Evolutionary conservation across 352 stramenopile genomes (phyloP).

Genomic region (Pythium sukuiense): DNA sequence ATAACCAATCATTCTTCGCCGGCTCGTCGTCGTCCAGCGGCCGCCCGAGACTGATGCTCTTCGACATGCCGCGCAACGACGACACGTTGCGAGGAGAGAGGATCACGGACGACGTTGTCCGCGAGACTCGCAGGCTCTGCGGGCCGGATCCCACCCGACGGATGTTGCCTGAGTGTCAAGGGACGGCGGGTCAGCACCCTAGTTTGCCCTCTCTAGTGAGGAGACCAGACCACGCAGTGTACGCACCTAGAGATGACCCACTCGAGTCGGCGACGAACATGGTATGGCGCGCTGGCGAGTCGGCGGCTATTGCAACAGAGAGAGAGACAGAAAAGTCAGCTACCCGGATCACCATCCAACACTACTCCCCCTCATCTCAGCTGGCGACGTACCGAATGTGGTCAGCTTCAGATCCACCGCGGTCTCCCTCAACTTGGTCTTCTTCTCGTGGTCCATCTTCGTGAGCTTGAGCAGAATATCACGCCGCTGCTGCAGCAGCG

Average conservation of each 20-base stretch:
- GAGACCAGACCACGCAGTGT: not conserved
- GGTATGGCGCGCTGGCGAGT: conserved; percentile 40
- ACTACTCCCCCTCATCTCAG: not conserved
- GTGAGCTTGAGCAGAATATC: conserved; percentile 76
- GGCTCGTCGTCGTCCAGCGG: conserved; percentile 65
- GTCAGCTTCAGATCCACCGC: conserved; percentile 37
- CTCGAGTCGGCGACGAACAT: conserved; percentile 45
- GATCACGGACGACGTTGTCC: conserved; percentile 44
- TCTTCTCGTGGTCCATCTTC: conserved; percentile 60
- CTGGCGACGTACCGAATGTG: conserved; percentile 42
- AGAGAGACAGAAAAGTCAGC: not conserved
- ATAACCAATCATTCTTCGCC: conserved; percentile 75
- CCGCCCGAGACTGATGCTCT: conserved; percentile 68
- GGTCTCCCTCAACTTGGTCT: conserved; percentile 33
- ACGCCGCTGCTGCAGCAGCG: conserved; percentile 67
- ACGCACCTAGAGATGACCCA: conserved; percentile 38
- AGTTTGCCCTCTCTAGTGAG: no score
- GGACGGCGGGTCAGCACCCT: conserved; percentile 17
- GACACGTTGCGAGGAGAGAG: conserved; percentile 44
- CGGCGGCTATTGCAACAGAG: conserved; percentile 13
- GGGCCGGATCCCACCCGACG: conserved; percentile 49
- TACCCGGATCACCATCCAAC: no score
- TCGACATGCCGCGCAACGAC: conserved; percentile 57
- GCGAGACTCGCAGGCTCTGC: conserved; percentile 49
- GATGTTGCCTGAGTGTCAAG: conserved; percentile 42